Conservation (phyloP, 2,329 filamentous ascomycete genomes). For the Chalaropsis ovoidea region DNA sequence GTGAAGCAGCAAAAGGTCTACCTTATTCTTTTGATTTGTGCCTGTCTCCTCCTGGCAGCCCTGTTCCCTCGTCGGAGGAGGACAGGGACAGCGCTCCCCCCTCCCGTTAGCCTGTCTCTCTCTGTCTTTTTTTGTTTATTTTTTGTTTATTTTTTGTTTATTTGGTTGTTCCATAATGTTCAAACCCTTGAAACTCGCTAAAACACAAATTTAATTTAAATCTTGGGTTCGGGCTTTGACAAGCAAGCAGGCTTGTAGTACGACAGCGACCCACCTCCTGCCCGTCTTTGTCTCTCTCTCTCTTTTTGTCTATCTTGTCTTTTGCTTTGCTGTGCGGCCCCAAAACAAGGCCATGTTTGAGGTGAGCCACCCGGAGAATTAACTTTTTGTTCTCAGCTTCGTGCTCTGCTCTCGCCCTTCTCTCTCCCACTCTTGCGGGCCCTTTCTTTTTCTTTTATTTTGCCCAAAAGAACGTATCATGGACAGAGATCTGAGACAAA, state of each 20-base stretch:
- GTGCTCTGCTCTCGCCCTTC: too few species aligned
- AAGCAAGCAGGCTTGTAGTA: neutral
- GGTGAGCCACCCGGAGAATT: conserved; percentile 6
- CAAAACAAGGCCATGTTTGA: conserved; percentile 9
- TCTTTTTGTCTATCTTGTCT: neutral
- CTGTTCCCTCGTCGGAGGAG: neutral
- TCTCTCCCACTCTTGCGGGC: neutral
- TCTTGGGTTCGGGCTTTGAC: neutral
- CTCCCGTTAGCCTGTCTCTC: neutral
- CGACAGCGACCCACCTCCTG: neutral
- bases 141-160: neutral
- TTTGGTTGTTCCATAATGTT: conserved; percentile 15
- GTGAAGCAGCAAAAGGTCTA: conserved; percentile 6
- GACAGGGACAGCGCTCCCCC: neutral
- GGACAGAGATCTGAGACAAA: conserved; percentile 13
- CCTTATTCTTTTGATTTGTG: conserved; percentile 1
- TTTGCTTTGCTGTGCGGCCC: neutral
- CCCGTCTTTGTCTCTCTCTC: neutral
- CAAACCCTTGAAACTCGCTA: conserved; percentile 46
- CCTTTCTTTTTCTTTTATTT: too few species aligned
- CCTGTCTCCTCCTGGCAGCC: neutral
- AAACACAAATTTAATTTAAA: conserved; percentile 39
- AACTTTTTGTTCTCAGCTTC: conserved; percentile 5
- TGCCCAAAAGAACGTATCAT: neutral
- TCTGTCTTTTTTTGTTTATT: neutral